phyloP scores from a whole-genome alignment of 192 early-diverging fungal genomes.

The Coemansia sp. region DNA sequence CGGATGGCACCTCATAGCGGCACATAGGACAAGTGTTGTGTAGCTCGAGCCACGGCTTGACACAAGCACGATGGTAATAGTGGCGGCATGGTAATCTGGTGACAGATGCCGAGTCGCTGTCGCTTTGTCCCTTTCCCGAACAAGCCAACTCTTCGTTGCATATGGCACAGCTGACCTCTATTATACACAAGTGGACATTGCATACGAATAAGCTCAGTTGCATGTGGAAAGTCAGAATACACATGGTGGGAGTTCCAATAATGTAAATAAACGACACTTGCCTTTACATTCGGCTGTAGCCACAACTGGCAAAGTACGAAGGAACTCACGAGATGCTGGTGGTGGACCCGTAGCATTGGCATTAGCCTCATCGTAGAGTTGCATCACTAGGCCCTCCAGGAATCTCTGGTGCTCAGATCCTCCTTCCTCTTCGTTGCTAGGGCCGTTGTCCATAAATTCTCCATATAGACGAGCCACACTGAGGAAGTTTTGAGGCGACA shows the following conservation, averaged over 20 bases:
- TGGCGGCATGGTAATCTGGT: slow-evolving; percentile 47
- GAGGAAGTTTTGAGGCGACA: slow-evolving; percentile 43
- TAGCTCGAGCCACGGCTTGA: slow-evolving; percentile 55
- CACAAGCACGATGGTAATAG: slow-evolving; percentile 38
- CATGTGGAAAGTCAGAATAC: not conserved
- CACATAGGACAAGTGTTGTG: slow-evolving; percentile 59
- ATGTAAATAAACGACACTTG: slow-evolving; percentile 1
- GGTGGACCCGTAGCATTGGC: slow-evolving; percentile 40
- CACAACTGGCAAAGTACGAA: slow-evolving; percentile 31
- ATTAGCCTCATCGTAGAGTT: slow-evolving; percentile 47
- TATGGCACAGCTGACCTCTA: slow-evolving; percentile 32
- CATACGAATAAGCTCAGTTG: not conserved
- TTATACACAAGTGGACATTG: not conserved
- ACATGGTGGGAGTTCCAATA: not conserved
- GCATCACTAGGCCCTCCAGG: slow-evolving; percentile 45
- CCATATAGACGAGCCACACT: slow-evolving; percentile 44
- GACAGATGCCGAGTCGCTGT: not conserved
- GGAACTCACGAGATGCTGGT: slow-evolving; percentile 52
- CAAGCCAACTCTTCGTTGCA: slow-evolving; percentile 32
- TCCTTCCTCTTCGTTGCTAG: not conserved
- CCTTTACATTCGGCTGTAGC: slow-evolving; percentile 19
- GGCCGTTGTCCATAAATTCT: slow-evolving; percentile 37
- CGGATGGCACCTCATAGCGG: slow-evolving; percentile 48
- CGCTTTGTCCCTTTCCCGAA: not conserved
- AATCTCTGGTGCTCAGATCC: slow-evolving; percentile 45